A percentile compares a stretch with the other conserved stretches of the same genome.
phyloP scores from a whole-genome alignment of 345 rosid genomes.

The Populus nigra region DNA sequence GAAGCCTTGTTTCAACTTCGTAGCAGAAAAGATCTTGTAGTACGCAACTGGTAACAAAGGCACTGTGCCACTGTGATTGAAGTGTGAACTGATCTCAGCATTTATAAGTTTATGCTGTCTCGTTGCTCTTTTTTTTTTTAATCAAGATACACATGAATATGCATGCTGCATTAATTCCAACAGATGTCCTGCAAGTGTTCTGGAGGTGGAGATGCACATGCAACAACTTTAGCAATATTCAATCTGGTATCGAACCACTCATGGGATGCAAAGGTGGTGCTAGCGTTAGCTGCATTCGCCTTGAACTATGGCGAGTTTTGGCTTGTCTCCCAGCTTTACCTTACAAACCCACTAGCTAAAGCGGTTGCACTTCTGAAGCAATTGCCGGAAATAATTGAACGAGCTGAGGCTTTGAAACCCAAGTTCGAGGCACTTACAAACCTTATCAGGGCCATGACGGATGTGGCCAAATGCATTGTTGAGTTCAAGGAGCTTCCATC shows the following conservation, averaged over 20 bases:
- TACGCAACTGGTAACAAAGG: no score
- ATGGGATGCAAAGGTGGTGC: slow-evolving; percentile 27
- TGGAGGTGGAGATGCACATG: slow-evolving; percentile 22
- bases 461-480: slow-evolving; percentile 55
- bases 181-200: slow-evolving; percentile 26
- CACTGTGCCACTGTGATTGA: no score
- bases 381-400: slow-evolving; percentile 25
- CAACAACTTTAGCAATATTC: slow-evolving; percentile 23
- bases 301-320: slow-evolving; percentile 29
- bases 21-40: neutral
- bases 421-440: slow-evolving; percentile 39
- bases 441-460: slow-evolving; percentile 44
- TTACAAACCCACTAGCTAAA: slow-evolving; percentile 26
- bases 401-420: slow-evolving; percentile 17
- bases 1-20: neutral
- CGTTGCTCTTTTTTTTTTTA: no score
- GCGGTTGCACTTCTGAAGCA: slow-evolving; percentile 22
- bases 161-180: neutral
- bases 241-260: slow-evolving; percentile 21
- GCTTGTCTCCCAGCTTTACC: slow-evolving; percentile 19
- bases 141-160: neutral
- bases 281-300: slow-evolving; percentile 28
- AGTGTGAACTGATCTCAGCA: no score
- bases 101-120: neutral
- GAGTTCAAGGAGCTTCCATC: slow-evolving; percentile 44